Base-by-base conservation (phyloP, 2,329 filamentous ascomycete genomes). In the Teratosphaeria viscida region DNA sequence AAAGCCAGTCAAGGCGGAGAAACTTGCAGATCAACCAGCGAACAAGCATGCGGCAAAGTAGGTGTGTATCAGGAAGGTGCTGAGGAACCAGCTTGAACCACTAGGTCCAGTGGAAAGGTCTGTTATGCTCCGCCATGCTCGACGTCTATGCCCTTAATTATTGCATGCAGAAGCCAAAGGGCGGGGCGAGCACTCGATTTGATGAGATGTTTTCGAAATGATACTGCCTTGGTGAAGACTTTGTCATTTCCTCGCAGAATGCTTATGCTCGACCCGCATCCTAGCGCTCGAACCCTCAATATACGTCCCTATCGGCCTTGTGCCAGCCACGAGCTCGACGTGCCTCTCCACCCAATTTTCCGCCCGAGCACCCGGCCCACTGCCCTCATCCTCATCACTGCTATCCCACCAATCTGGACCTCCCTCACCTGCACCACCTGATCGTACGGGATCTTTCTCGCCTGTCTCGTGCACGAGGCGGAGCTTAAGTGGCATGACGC, bases 401-500 rank as follows among this genome's bases (percentile, higher is more conserved):
- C 70, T 74, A 58, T 76, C 72, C 72, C 73, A 77, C 59, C 67
- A 68, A n/a, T 66, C 68, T 5, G 68, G 65, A 6, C 66, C 73
- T 52, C 74, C 71, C 26, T 69, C 64, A 12, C 79, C 83, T 80
- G 62, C 85, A 80, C 65, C 84, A 82, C 62, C 82, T 80, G 8
- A 81, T 81, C 67, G 64, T 0, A 90, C 85, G 0, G 89, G 89
- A 72, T 96, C 90, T 84, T 88, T 90, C 73, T 96, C 92, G 23
- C 90, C 89, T 8, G 91, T 96, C 76, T 96, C 90, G 88, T 90
- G 95, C 0, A 94, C 76, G 55, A 97, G 73, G 49, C 79, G 81
- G 61, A 92, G 76, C 52, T 75, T 75, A 63, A 90, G 78, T 0
- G 90, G 88, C 54, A 79, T 74, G 11, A 88, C 66, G 0, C 75